Conservation (phyloP, 2,329 filamentous ascomycete genomes). For the Laburnicola sp. region DNA sequence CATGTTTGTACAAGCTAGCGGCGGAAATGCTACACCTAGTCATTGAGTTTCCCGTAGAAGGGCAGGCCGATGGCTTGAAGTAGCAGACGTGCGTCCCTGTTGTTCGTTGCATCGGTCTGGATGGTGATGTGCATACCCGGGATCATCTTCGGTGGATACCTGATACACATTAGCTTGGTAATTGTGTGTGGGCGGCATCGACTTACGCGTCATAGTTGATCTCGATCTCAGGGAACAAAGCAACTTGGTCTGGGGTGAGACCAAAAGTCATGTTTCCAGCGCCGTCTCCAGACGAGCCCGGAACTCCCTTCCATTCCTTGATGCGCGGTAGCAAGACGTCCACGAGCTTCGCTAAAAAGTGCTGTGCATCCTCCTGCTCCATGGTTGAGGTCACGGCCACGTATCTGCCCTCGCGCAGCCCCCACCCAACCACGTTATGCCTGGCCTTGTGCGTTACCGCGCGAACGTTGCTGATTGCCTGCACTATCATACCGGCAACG, state of each 20-base stretch:
- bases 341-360: slow-evolving; percentile 88
- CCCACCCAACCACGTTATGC: slow-evolving; percentile 74
- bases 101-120: slow-evolving; percentile 81
- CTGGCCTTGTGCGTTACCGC: slow-evolving; percentile 71
- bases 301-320: slow-evolving; percentile 91
- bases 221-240: slow-evolving; percentile 90
- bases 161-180: slow-evolving; percentile 28
- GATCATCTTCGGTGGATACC: slow-evolving; percentile 73
- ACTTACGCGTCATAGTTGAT: slow-evolving; percentile 89
- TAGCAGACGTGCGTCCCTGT: slow-evolving; percentile 80
- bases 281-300: slow-evolving; percentile 76
- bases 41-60: slow-evolving; percentile 73
- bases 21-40: slow-evolving; percentile 19
- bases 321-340: slow-evolving; percentile 91
- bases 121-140: slow-evolving; percentile 82
- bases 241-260: slow-evolving; percentile 72
- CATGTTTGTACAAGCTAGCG: slow-evolving; percentile 25
- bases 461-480: slow-evolving; percentile 80
- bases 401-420: slow-evolving; percentile 69
- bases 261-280: slow-evolving; percentile 87
- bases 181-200: not conserved
- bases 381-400: slow-evolving; percentile 78
- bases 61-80: slow-evolving; percentile 73
- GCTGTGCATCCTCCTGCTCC: slow-evolving; percentile 77
- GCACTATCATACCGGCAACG: slow-evolving; percentile 79